phyloP scores from a whole-genome alignment of 1,284 basidiomycete genomes.

The Trichosporon sp. region DNA sequence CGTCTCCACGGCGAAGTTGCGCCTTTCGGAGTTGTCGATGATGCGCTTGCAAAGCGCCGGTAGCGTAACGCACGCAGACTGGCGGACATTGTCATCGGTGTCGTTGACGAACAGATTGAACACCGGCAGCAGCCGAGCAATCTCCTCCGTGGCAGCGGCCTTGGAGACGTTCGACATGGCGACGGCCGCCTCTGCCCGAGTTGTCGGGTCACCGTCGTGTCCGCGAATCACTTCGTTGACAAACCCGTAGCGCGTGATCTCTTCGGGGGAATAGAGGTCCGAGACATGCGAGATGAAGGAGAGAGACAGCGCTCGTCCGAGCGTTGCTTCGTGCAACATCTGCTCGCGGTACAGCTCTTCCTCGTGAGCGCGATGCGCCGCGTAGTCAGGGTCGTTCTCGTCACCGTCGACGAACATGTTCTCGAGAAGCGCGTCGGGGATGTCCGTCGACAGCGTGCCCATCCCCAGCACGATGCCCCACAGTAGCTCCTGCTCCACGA shows the following conservation, averaged over 20 bases:
- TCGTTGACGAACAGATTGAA: constrained; percentile 70
- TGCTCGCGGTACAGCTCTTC: constrained; percentile 42
- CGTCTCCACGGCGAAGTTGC: constrained; percentile 61
- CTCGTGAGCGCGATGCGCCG: constrained; percentile 13
- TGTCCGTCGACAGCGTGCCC: constrained; percentile 63
- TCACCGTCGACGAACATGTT: constrained; percentile 18
- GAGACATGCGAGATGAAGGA: constrained; percentile 69
- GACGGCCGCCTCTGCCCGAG: constrained; percentile 83
- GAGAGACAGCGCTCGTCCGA: constrained; percentile 87
- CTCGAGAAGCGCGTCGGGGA: constrained; percentile 40
- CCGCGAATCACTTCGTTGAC: constrained; percentile 76
- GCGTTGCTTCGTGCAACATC: constrained; percentile 63
- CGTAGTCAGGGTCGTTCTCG: constrained; percentile 12
- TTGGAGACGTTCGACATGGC: constrained; percentile 84
- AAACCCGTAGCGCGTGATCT: constrained; percentile 62
- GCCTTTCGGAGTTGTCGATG: constrained; percentile 54
- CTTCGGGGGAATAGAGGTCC: constrained; percentile 58
- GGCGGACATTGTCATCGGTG: constrained; percentile 74
- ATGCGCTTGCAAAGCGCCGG: constrained; percentile 73
- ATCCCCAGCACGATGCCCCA: constrained; percentile 82
- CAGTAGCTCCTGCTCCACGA: constrained; percentile 74
- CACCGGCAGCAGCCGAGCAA: constrained; percentile 68
- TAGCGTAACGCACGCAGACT: constrained; percentile 80
- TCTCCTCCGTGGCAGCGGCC: constrained; percentile 67
- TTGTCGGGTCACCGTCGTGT: constrained; percentile 72